phyloP scores from a whole-genome alignment of 225 moss, liverwort and hornwort genomes.

The Polytrichum formosum region DNA sequence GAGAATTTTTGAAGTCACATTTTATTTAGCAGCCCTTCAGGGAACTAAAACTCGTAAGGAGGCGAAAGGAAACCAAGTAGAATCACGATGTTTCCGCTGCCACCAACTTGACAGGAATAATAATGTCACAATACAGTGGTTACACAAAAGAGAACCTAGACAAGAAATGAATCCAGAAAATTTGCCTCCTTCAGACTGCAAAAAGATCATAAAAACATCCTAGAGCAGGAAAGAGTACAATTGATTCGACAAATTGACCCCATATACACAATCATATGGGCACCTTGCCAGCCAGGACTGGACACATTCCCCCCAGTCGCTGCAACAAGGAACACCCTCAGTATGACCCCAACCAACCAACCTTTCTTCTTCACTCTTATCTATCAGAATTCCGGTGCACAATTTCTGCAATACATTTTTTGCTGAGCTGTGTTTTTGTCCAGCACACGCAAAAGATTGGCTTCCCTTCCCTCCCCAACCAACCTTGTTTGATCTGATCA shows the following conservation, averaged over 20 bases:
- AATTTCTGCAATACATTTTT: too few species aligned
- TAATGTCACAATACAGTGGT: neutral
- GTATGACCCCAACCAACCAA: slow-evolving; percentile 10
- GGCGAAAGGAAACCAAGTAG: too few species aligned
- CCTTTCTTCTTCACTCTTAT: neutral
- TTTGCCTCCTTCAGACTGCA: neutral
- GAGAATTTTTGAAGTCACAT: too few species aligned
- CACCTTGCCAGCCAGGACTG: slow-evolving; percentile 7
- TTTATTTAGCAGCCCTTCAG: too few species aligned
- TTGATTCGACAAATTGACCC: slow-evolving; percentile 55
- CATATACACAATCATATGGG: slow-evolving; percentile 33
- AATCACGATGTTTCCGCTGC: neutral
- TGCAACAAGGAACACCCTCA: slow-evolving; percentile 13
- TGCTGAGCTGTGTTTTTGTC: slow-evolving; percentile 2
- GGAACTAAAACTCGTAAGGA: too few species aligned
- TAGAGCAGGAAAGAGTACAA: slow-evolving; percentile 12
- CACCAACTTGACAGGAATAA: neutral
- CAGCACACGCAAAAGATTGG: neutral
- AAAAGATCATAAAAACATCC: neutral
- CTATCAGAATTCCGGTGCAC: slow-evolving; percentile 3
- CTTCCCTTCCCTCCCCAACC: slow-evolving; percentile 2
- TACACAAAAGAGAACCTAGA: too few species aligned
- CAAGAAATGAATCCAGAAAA: neutral
- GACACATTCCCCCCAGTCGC: neutral
- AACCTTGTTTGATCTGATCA: slow-evolving; percentile 15